These are phyloP conservation scores for Quercus phellos DNA, from an alignment of 331 rosid species.

Conservation along the genomic window DNA sequence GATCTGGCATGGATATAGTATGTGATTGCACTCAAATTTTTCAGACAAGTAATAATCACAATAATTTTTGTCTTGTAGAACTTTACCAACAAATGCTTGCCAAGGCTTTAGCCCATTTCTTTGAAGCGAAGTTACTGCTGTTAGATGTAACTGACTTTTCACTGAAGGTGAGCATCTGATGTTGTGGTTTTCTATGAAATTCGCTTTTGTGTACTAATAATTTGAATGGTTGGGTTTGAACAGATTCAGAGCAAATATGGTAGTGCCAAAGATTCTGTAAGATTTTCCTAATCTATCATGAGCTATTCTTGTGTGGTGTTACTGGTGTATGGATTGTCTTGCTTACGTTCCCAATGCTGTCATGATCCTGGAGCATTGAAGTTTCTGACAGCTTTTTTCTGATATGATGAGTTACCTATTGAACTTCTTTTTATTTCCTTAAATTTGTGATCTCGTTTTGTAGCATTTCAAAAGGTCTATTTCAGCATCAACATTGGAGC, in stretches of 20 bases:
- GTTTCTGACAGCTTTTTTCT: background rate
- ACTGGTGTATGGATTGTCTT: background rate
- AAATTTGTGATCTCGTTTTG: constrained; percentile 20
- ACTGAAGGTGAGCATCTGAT: constrained; percentile 46
- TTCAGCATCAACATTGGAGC: constrained; percentile 78
- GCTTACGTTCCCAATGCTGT: background rate
- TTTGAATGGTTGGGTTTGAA: constrained; percentile 13
- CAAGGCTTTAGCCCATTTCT: constrained; percentile 94
- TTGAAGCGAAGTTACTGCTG: constrained; percentile 85
- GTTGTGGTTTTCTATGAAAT: background rate
- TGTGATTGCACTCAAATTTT: background rate
- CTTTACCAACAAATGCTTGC: constrained; percentile 95
- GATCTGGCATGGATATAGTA: background rate
- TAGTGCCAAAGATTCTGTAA: constrained; percentile 64
- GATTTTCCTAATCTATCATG: constrained; percentile 12
- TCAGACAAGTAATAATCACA: background rate
- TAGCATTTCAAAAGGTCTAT: constrained; percentile 75
- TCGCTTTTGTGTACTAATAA: background rate
- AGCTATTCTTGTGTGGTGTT: background rate
- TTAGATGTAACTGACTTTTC: constrained; percentile 83
- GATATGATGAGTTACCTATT: background rate
- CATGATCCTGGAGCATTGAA: background rate
- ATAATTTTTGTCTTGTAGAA: constrained; percentile 31
- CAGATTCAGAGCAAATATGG: constrained; percentile 95
- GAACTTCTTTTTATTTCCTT: background rate